Base-by-base conservation (phyloP, 164 flowering plant species). In the Chimonanthus salicifolius region DNA sequence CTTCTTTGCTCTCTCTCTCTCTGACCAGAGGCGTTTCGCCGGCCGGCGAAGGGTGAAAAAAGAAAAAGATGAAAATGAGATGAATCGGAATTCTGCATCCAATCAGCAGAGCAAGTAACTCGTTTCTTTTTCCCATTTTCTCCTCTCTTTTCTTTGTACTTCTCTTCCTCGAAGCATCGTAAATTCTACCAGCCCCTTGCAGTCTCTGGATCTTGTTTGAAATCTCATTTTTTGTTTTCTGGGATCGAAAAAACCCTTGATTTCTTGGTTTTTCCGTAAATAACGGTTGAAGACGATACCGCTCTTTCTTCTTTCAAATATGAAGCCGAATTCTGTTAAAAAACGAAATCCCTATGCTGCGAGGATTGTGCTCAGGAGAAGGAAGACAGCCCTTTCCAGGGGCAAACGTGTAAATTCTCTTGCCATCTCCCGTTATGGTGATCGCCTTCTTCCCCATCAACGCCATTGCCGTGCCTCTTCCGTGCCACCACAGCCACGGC, bases 381-480 rank as follows among this genome's bases (percentile, higher is more conserved):
- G 18, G 73, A 58, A 71, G 18, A 64, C 20, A 15, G 73, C 73
- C 7, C 20, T 60, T 49, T 9, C 47, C 20, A 5, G 73, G 20
- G 65, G 64, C 47, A 54, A 70, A 43, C 11, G 18, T 13, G 63
- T 33, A 15, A 44, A 44, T 45, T 5, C 73, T 3, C 48, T 58
- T 2, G 20, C 58, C 50, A 43, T 71, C 10, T 47, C 73, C 48
- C 58, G 45, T 21, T 1, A 33, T 33, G 33, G 33, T 33, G 6
- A 4, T 7, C 49, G 7, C 21, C 15, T 9, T 4, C 5, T 49
- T 50, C 21, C 21, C 43, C 9, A 3, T 3, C 18, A 47, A n/a
- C 16, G 77, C 81, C 62, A 78, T 83, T 6, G 62, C 62, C 21
- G 44, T 45, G 16, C 11, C 7, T 7, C 44, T 54, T 1, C 33